phyloP scores from a whole-genome alignment of 306 rosid genomes.

The Gleditsia sinensis region DNA sequence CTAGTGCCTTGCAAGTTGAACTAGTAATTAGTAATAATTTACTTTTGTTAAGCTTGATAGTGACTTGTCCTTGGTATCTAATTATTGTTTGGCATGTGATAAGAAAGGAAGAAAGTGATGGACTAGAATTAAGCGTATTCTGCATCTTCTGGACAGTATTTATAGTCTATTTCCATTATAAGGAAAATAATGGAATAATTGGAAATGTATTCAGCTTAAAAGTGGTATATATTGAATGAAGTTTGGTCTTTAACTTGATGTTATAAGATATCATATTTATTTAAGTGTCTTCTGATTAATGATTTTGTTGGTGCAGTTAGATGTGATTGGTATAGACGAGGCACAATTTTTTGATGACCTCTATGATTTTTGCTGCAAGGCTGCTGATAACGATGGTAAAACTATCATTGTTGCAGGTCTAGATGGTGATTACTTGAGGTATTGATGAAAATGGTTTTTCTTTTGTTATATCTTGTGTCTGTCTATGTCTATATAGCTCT shows the following conservation, averaged over 20 bases:
- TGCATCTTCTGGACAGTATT: background rate
- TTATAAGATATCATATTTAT: background rate
- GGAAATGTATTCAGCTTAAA: background rate
- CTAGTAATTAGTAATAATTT: too few species aligned
- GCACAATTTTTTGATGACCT: conserved; percentile 91
- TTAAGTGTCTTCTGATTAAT: background rate
- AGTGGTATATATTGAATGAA: background rate
- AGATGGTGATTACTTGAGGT: conserved; percentile 92
- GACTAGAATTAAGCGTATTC: background rate
- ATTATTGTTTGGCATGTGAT: background rate
- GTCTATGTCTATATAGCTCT: background rate
- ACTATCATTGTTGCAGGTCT: conserved; percentile 79
- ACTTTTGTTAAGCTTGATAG: background rate
- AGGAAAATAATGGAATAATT: background rate
- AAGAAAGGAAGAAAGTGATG: background rate
- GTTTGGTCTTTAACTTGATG: background rate
- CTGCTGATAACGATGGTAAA: conserved; percentile 89
- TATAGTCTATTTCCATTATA: background rate
- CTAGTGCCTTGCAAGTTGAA: conserved; percentile 4
- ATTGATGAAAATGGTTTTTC: background rate
- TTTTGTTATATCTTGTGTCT: too few species aligned
- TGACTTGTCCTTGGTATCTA: background rate
- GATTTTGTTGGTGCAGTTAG: conserved; percentile 50
- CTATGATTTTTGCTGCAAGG: conserved; percentile 78
- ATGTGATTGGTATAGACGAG: conserved; percentile 91